Conservation (phyloP, 164 flowering plant species). For the Piper betle region DNA sequence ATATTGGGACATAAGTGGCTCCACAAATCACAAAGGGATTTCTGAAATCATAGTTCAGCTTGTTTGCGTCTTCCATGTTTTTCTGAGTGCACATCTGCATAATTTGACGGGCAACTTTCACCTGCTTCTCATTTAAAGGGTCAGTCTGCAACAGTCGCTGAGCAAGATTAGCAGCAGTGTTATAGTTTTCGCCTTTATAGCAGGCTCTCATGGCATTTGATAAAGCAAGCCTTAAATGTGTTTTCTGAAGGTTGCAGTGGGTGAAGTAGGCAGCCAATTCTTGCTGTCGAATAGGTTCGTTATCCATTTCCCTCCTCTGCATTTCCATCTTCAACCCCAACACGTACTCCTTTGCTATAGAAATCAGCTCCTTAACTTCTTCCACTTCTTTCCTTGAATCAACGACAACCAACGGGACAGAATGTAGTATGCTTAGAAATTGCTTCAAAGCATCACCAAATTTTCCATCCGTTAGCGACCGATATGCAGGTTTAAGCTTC, state of each 20-base stretch:
- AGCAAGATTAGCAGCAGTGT: slow-evolving; percentile 58
- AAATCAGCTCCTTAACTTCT: slow-evolving; percentile 62
- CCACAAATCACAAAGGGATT: slow-evolving; percentile 79
- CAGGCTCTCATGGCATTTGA: slow-evolving; percentile 39
- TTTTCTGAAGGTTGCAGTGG: slow-evolving; percentile 43
- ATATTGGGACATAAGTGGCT: slow-evolving; percentile 65
- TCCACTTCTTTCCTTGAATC: slow-evolving; percentile 61
- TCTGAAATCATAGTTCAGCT: slow-evolving; percentile 66
- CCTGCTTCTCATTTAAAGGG: slow-evolving; percentile 48
- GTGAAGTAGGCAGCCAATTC: slow-evolving; percentile 79
- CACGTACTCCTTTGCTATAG: slow-evolving; percentile 45
- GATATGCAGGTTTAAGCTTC: slow-evolving; percentile 66
- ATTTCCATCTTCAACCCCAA: slow-evolving; percentile 45
- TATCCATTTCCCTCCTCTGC: slow-evolving; percentile 38
- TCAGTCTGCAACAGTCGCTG: slow-evolving; percentile 56
- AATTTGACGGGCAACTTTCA: slow-evolving; percentile 55
- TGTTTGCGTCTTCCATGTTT: slow-evolving; percentile 29
- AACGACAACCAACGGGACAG: slow-evolving; percentile 59
- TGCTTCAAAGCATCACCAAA: slow-evolving; percentile 49
- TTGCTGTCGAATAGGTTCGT: slow-evolving; percentile 39
- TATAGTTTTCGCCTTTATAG: slow-evolving; percentile 48
- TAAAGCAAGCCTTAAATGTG: slow-evolving; percentile 37
- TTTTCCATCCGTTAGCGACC: slow-evolving; percentile 44
- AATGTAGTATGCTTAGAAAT: slow-evolving; percentile 35
- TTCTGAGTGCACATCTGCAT: slow-evolving; percentile 32